Evolutionary conservation across 73 alveolate species (phyloP).

Genomic region (Stentor roeselii): DNA sequence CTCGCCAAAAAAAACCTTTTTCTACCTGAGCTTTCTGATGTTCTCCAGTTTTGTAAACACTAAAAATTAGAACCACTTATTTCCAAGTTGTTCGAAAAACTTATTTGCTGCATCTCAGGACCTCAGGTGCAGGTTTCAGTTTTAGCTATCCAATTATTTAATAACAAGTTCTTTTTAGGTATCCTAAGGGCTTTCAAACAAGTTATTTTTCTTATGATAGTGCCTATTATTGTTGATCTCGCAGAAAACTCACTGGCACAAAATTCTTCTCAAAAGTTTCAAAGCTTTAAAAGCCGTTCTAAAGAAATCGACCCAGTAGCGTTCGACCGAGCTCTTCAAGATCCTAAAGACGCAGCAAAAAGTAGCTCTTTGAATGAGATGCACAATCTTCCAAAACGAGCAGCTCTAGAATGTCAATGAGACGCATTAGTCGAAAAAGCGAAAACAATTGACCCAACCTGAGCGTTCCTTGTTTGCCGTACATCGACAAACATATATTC

Average conservation of each 20-base stretch:
- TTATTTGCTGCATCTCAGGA: conserved; percentile 73
- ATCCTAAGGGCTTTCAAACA: conserved; percentile 73
- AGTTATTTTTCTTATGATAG: conserved; percentile 77
- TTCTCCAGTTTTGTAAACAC: conserved; percentile 82
- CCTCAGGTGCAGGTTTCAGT: conserved; percentile 76
- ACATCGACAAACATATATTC: neutral
- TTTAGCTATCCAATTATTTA: conserved; percentile 79
- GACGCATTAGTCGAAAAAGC: neutral
- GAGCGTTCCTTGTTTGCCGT: neutral
- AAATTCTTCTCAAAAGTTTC: conserved; percentile 62
- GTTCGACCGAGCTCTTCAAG: conserved; percentile 67
- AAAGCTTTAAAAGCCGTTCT: conserved; percentile 72
- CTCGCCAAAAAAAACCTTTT: conserved; percentile 92
- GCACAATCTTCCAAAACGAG: neutral
- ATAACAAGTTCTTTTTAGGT: conserved; percentile 66
- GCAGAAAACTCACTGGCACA: conserved; percentile 87
- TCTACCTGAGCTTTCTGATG: conserved; percentile 81
- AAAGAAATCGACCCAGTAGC: conserved; percentile 78
- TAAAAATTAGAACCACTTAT: conserved; percentile 54
- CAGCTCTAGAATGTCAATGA: neutral
- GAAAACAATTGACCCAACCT: neutral
- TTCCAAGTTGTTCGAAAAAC: conserved; percentile 56
- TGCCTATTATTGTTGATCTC: conserved; percentile 66
- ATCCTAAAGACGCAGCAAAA: conserved; percentile 1
- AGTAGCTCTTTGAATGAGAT: neutral